phyloP scores from a whole-genome alignment of 352 stramenopile species.

The Globisporangium yorkense region DNA sequence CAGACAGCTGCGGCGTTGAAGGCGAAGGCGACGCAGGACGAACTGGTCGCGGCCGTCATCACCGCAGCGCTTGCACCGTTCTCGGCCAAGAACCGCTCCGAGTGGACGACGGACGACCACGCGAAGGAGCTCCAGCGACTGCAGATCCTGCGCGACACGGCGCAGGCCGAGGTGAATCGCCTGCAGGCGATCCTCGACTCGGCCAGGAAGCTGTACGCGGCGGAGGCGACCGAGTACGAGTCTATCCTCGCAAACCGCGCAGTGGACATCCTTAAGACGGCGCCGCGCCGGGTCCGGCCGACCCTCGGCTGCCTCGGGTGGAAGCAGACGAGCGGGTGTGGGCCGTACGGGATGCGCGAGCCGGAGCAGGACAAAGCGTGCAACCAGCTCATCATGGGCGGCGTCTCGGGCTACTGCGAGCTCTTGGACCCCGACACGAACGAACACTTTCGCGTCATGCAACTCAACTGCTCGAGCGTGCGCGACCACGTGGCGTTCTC shows the following conservation, averaged over 20 bases:
- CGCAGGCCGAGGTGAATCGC: slow-evolving; percentile 28
- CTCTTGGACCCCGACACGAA: slow-evolving; percentile 44
- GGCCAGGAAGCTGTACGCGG: slow-evolving; percentile 22
- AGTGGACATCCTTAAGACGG: slow-evolving; percentile 26
- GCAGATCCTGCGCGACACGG: slow-evolving; percentile 24
- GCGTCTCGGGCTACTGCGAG: slow-evolving; percentile 60
- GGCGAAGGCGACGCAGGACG: slow-evolving; percentile 5
- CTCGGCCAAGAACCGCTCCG: slow-evolving; percentile 9
- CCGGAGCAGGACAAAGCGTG: slow-evolving; percentile 44
- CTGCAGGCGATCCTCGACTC: slow-evolving; percentile 28
- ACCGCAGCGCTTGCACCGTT: slow-evolving; percentile 10
- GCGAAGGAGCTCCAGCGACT: slow-evolving; percentile 30
- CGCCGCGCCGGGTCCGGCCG: slow-evolving; percentile 24
- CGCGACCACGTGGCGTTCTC: slow-evolving; percentile 41
- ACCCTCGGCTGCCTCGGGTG: slow-evolving; percentile 58
- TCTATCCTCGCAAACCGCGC: slow-evolving; percentile 24
- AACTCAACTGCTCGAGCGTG: slow-evolving; percentile 55
- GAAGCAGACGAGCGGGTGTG: slow-evolving; percentile 47
- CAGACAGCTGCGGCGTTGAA: not conserved
- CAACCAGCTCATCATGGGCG: slow-evolving; percentile 30
- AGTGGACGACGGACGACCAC: slow-evolving; percentile 15
- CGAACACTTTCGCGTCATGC: slow-evolving; percentile 67
- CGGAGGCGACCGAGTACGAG: slow-evolving; percentile 30
- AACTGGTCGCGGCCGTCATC: slow-evolving; percentile 11
- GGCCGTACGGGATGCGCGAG: slow-evolving; percentile 37